phyloP scores from a whole-genome alignment of 2,329 filamentous ascomycete genomes.

The Microcyclospora pomicola region DNA sequence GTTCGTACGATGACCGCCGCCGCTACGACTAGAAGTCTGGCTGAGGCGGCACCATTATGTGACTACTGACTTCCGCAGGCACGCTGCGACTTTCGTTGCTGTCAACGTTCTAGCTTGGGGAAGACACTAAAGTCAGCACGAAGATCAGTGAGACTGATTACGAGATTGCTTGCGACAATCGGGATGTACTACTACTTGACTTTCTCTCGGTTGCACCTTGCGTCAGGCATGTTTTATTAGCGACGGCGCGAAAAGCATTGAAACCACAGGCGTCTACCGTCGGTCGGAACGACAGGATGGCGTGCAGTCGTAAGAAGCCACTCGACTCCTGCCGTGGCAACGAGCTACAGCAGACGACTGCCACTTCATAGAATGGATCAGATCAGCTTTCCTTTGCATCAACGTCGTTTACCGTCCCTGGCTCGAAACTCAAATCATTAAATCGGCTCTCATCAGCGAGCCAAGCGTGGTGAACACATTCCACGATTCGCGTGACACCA shows the following conservation, averaged over 20 bases:
- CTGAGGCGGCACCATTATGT: constrained; percentile 10
- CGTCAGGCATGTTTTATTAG: not conserved
- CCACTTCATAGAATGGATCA: constrained; percentile 2
- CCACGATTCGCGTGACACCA: too few species aligned
- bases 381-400: not conserved
- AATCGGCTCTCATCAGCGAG: too few species aligned
- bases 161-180: constrained; percentile 15
- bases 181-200: constrained; percentile 8
- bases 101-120: constrained; percentile 1
- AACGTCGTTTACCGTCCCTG: too few species aligned
- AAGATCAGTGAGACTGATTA: constrained; percentile 12
- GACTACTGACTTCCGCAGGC: constrained; percentile 13
- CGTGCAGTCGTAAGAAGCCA: not conserved
- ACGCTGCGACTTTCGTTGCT: constrained; percentile 6
- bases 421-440: too few species aligned
- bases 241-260: too few species aligned
- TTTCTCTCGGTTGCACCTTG: not conserved
- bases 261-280: too few species aligned
- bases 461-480: too few species aligned
- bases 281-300: not conserved
- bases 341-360: constrained; percentile 1
- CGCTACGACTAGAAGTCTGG: constrained; percentile 20
- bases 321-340: not conserved
- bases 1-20: constrained; percentile 21
- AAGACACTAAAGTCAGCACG: constrained; percentile 1